Evolutionary conservation across 208 protist genomes (phyloP), one percentile per base, ranked within the genome.

Genomic region (Spongospora subterranea): DNA sequence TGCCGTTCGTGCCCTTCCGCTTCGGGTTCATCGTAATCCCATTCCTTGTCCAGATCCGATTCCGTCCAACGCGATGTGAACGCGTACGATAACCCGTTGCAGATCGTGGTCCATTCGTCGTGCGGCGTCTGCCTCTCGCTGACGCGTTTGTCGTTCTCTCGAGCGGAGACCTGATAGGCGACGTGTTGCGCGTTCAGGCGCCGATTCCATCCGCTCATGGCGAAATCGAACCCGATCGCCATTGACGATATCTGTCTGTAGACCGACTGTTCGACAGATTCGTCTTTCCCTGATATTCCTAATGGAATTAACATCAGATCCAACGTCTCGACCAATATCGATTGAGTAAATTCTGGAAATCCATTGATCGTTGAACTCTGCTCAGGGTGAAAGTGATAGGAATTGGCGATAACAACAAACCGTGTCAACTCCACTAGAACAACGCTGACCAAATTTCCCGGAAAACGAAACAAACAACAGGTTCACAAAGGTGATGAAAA

Each of bases 11-110:
- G 17, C 6, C n/a, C 71, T 35, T 6, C 17, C 71, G 35, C 35
- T 43, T 82, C 71, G n/a, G 71, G 71, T n/a, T 82, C 71, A 43
- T 82, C 71, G n/a, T 82, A 35, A 43, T 82, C 71, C 71, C 71
- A 82, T 6, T 6, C n/a, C 71, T 82, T 6, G n/a, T 60, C 24
- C 71, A 39, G 17, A 6, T 20, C 71, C 71, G 6, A n/a, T 29
- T 60, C 50, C 50, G 50, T 60, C 6, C 24, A 60, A 29, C 50
- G 50, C 13, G 17, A 20, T 35, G 35, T n/a, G 71, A 82, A 82
- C 17, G n/a, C 6, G 17, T 6, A 6, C 6, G 17, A 6, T n/a
- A 43, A 39, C 71, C 17, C 35, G 6, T 6, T 13, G 35, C 71
- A 6, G n/a, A 82, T 82, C 35, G 71, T 82, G 13, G 35, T 17